Base-by-base conservation (phyloP, 306 rosid species). In the Mucuna pruriens region DNA sequence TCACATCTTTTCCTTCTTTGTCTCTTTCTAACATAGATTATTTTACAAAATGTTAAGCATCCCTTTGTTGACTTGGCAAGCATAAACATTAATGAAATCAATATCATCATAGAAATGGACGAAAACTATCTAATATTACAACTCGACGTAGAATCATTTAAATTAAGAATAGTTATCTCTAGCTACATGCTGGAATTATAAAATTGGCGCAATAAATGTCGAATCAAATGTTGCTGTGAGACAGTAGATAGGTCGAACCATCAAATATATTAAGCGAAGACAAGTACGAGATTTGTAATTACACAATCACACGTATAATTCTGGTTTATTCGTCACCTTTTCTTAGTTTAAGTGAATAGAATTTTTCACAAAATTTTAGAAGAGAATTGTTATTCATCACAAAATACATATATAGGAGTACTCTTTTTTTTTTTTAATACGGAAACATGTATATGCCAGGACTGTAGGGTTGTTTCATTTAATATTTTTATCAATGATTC, bases 41-140 rank as follows among this genome's bases (percentile, higher is more conserved):
- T n/a, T 38, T 54, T 54, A 60, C 34, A 34, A 83, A 77, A 65
- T 9, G 60, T 26, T 63, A 48, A 77, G 81, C 68, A 13, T 29
- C 55, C n/a, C 31, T 66, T 65, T 64, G 82, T 81, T 85, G 83
- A 85, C 83, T 76, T 51, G 55, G 65, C 71, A 80, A 68, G 79
- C 74, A 77, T 46, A 20, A 84, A 26, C 22, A 58, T 44, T 31
- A 31, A 7, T 63, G 25, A 45, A 42, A 62, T 45, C 31, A 3
- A 51, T 49, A 20, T 4, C 67, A 23, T 49, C 1, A n/a, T 67
- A 38, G 39, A 77, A 34, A 64, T 48, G 65, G 81, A 65, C 29
- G 3, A 77, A 52, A 17, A 20, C 54, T 9, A 22, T 75, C 58
- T 42, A 55, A 31, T 23, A 19, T 67, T 23, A 57, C 71, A 40